Evolutionary conservation across 208 protist genomes (phyloP), one percentile per base, ranked within the genome.

Genomic region (Leishmania turanica): DNA sequence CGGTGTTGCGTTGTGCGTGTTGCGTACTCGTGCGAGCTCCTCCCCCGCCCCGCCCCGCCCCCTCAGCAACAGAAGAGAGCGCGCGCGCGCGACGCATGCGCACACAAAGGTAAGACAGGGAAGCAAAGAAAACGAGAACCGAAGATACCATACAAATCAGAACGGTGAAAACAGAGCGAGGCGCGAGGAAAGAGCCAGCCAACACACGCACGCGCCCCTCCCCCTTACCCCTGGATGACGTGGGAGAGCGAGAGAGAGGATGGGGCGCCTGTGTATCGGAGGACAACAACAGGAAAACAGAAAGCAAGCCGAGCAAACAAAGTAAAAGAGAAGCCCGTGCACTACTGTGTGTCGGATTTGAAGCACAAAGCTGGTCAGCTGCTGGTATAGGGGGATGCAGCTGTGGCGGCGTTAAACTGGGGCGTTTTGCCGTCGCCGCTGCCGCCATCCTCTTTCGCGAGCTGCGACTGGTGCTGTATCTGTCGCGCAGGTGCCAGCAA

Each of bases 341-440:
- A 21, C 62, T 3, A 11, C 31, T 15, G 62, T 19, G 4, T 3
- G 11, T 71, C 2, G 31, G 19, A 47, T 71, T 42, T 47, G 40
- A 17, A 49, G 65, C 65, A 15, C 37, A 42, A 15, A 71, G 3
- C 37, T 47, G 40, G 15, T 74, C 47, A 74, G 47, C 27, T 31
- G 70, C 47, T 9, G 24, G 45, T 74, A 40, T 74, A 42, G 21
- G 70, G 70, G n/a, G 70, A n/a, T 17, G 70, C 70, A 49, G 70
- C 70, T 42, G 42, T 42, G 45, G 70, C 70, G 45, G 70, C 70
- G 37, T 40, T 54, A 19, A 54, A 31, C 70, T 31, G 40, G n/a
- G 11, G 70, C 70, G 45, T 42, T 37, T 47, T 49, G 31, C 70
- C 70, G 15, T 56, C 70, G 13, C 70, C 70, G 47, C 15, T 31